phyloP scores from a whole-genome alignment of 1,284 basidiomycete species.

The Apiotrichum porosum region DNA sequence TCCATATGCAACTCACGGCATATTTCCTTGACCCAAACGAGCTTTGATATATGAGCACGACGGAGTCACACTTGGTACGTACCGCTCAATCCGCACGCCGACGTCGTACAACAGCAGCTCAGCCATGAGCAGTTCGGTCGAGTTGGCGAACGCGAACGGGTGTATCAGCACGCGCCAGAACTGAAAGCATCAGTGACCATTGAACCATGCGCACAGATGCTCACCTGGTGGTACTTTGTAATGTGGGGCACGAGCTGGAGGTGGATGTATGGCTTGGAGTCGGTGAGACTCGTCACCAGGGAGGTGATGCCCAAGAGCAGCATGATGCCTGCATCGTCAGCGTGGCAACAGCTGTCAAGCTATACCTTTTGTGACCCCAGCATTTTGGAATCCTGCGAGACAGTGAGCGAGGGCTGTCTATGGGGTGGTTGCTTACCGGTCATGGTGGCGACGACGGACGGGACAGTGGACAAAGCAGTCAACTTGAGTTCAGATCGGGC shows the following conservation, averaged over 20 bases:
- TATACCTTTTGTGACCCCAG: conserved; percentile 42
- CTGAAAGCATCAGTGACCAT: conserved; percentile 51
- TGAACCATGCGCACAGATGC: conserved; percentile 5
- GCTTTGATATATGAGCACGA: conserved; percentile 13
- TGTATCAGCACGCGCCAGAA: conserved; percentile 77
- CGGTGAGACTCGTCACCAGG: conserved; percentile 67
- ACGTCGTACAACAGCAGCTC: conserved; percentile 70
- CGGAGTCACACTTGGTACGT: conserved; percentile 6
- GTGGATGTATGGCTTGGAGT: conserved; percentile 80
- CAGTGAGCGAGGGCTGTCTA: not conserved
- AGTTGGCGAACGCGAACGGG: conserved; percentile 74
- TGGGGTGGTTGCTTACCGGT: not conserved
- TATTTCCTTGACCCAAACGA: conserved; percentile 82
- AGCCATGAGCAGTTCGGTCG: conserved; percentile 74
- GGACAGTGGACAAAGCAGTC: too few species aligned
- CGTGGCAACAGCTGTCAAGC: too few species aligned
- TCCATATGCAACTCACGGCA: conserved; percentile 59
- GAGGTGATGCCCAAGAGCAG: conserved; percentile 64
- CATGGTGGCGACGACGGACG: too few species aligned
- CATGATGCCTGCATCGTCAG: conserved; percentile 61
- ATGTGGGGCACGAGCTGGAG: conserved; percentile 56
- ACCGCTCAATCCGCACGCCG: conserved; percentile 68
- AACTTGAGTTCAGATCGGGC: too few species aligned
- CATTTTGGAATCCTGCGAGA: conserved; percentile 41
- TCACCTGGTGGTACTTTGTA: conserved; percentile 49